These are phyloP conservation scores for Globisporangium rhizosaccharum DNA, from an alignment of 352 stramenopile species.

Conservation along the genomic window DNA sequence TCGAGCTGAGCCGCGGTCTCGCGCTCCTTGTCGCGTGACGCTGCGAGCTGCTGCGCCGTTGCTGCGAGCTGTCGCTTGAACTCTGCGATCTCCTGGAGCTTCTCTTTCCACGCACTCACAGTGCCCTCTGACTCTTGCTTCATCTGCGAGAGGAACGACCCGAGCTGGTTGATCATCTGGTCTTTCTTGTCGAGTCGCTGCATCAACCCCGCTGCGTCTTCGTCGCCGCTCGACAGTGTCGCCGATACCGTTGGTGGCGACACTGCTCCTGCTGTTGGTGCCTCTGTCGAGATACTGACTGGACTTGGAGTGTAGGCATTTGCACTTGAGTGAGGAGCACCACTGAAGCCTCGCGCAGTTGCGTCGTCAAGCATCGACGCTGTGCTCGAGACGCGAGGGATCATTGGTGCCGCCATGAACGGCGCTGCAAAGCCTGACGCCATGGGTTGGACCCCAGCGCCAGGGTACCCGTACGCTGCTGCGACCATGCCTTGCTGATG, in stretches of 20 bases:
- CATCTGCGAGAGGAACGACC: conserved; percentile 65
- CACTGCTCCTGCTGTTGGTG: not conserved
- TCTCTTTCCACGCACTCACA: conserved; percentile 51
- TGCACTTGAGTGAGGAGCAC: not conserved
- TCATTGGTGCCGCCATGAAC: conserved; percentile 7
- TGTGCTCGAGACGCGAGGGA: conserved; percentile 8
- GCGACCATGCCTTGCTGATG: conserved; percentile 27
- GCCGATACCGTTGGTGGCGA: not conserved
- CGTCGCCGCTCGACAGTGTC: conserved; percentile 1
- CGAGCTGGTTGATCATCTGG: conserved; percentile 60
- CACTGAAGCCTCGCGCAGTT: not conserved
- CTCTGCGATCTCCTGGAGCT: conserved; percentile 47
- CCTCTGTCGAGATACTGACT: not conserved
- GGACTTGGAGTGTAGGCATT: not conserved
- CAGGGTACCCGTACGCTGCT: conserved; percentile 28
- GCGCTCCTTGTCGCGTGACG: conserved; percentile 28
- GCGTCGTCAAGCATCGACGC: not conserved
- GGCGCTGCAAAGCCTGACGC: conserved; percentile 12
- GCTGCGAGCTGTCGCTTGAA: conserved; percentile 32
- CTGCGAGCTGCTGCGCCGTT: conserved; percentile 32
- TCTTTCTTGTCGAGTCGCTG: conserved; percentile 50
- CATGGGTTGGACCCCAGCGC: conserved; percentile 13
- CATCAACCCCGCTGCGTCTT: conserved; percentile 18
- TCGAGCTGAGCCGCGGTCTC: conserved; percentile 26
- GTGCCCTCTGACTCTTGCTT: conserved; percentile 67